These are phyloP conservation scores for Lipomyces anomalus DNA, from an alignment of 805 yeast species.

Conservation along the genomic window DNA sequence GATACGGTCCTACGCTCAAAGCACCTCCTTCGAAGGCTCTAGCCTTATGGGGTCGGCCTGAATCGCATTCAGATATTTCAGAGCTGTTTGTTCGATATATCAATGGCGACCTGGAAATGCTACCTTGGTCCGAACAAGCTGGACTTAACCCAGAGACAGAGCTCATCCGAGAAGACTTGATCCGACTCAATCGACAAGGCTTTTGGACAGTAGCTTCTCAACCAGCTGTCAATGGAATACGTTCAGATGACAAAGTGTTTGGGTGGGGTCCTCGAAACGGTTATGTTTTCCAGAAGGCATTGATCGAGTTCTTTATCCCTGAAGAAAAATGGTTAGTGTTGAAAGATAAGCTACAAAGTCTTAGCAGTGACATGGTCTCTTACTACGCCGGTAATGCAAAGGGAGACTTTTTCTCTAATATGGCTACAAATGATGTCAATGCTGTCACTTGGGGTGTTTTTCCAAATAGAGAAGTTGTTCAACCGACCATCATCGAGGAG, in stretches of 20 bases:
- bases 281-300: slow-evolving; percentile 83
- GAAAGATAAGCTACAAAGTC: slow-evolving; percentile 45
- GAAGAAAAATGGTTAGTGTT: slow-evolving; percentile 63
- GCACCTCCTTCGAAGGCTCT: slow-evolving; percentile 61
- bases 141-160: slow-evolving; percentile 86
- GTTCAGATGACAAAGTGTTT: slow-evolving; percentile 75
- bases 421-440: slow-evolving; percentile 37
- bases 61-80: slow-evolving; percentile 51
- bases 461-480: slow-evolving; percentile 82
- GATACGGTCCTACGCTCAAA: slow-evolving; percentile 89
- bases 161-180: slow-evolving; percentile 82
- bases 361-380: slow-evolving; percentile 46
- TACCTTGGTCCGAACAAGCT: slow-evolving; percentile 84
- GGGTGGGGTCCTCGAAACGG: slow-evolving; percentile 99
- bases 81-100: slow-evolving; percentile 63
- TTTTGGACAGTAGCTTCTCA: slow-evolving; percentile 86
- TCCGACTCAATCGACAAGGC: slow-evolving; percentile 66
- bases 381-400: slow-evolving; percentile 67
- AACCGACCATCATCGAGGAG: slow-evolving; percentile 85
- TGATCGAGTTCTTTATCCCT: slow-evolving; percentile 83
- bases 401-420: slow-evolving; percentile 56
- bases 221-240: slow-evolving; percentile 81
- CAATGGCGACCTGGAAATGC: slow-evolving; percentile 57
- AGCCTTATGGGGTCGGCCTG: slow-evolving; percentile 86
- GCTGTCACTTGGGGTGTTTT: slow-evolving; percentile 99